These are phyloP conservation scores for Aspergillus uvarum DNA, from an alignment of 2,329 filamentous ascomycete species.

Conservation along the genomic window DNA sequence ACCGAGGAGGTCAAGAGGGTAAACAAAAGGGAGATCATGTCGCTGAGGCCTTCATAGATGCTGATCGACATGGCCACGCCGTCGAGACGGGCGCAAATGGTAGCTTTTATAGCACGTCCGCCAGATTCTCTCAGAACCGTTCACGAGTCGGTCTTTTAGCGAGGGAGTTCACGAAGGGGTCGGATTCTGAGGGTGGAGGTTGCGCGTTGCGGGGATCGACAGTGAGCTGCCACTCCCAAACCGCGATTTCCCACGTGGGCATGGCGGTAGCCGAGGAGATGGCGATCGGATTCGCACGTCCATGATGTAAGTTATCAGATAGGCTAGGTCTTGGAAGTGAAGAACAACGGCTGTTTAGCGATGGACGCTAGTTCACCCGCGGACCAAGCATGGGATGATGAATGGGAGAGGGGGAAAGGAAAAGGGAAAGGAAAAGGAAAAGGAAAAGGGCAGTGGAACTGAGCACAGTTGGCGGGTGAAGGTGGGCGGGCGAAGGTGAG, in stretches of 20 bases:
- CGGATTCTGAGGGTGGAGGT: not conserved
- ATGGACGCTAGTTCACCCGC: no score
- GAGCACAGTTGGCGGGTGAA: no score
- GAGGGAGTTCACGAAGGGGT: not conserved
- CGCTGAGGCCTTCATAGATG: conserved; percentile 16
- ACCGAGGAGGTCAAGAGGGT: conserved; percentile 9
- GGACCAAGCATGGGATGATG: no score
- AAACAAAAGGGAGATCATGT: conserved; percentile 17
- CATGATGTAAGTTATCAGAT: not conserved
- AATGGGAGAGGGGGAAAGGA: no score
- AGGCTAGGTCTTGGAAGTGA: not conserved
- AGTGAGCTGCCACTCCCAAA: not conserved
- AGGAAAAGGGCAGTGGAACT: no score
- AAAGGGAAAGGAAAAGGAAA: no score
- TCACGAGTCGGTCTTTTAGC: not conserved
- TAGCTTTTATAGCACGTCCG: not conserved
- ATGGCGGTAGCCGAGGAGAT: not conserved
- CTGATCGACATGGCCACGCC: conserved; percentile 8
- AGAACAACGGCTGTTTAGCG: no score
- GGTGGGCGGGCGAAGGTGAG: no score
- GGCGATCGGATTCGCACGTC: not conserved
- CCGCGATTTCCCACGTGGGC: not conserved
- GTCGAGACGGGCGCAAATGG: not conserved
- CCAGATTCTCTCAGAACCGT: not conserved
- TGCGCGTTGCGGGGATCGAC: not conserved